Conservation (phyloP, 176 grass and related monocot species). For the Triticum urartu region DNA sequence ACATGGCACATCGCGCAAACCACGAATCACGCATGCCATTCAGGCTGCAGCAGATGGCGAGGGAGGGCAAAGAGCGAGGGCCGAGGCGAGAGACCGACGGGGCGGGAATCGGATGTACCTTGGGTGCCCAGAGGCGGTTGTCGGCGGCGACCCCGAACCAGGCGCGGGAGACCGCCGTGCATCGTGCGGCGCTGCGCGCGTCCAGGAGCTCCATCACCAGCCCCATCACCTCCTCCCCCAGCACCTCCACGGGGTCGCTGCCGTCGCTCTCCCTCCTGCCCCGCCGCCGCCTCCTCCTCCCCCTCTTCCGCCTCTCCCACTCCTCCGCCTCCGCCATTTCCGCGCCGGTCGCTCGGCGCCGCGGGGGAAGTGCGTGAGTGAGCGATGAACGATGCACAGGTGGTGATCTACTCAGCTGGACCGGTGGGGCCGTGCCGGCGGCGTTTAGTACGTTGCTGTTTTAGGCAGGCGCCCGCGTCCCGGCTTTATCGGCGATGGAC, state of each 20-base stretch:
- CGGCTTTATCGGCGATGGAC: neutral
- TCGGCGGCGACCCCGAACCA: conserved; percentile 57
- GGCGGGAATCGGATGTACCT: conserved; percentile 29
- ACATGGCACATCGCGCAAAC: neutral
- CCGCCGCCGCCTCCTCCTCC: neutral
- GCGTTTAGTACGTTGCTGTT: conserved; percentile 1
- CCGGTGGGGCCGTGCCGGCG: conserved; percentile 12
- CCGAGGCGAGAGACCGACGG: neutral
- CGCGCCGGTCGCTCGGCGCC: neutral
- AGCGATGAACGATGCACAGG: neutral
- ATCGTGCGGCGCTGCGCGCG: conserved; percentile 78
- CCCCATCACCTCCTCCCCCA: conserved; percentile 54
- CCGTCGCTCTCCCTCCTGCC: neutral
- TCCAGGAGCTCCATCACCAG: conserved; percentile 60
- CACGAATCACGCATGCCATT: neutral
- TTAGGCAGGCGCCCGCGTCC: neutral
- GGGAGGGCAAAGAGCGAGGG: neutral
- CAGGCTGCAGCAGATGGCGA: neutral
- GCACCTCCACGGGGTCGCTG: conserved; percentile 51
- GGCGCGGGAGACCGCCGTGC: conserved; percentile 50
- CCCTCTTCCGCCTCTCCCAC: neutral
- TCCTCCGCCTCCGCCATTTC: conserved; percentile 36
- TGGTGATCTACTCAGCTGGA: neutral
- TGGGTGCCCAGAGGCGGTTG: conserved; percentile 68
- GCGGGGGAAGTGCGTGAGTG: neutral